Evolutionary conservation across 1,284 basidiomycete genomes (phyloP).

Genomic region (Tilletia setariae): DNA sequence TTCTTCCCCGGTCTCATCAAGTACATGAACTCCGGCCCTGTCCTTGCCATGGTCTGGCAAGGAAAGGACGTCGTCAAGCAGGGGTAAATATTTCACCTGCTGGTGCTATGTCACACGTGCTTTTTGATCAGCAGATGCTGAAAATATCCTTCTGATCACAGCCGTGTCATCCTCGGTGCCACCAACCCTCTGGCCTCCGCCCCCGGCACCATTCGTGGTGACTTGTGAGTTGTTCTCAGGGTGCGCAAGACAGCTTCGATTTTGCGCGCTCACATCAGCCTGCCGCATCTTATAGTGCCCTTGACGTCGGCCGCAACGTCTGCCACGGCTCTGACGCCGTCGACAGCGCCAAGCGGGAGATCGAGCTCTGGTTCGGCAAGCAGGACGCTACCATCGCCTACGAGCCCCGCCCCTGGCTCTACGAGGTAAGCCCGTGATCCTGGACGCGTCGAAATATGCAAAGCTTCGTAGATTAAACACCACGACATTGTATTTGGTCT

Average conservation of each 20-base stretch:
- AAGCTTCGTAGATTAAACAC: too few species aligned
- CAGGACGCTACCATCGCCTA: constrained; percentile 45
- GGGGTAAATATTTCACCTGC: neutral
- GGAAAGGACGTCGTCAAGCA: constrained; percentile 65
- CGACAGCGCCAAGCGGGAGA: constrained; percentile 53
- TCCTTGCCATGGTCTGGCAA: constrained; percentile 95
- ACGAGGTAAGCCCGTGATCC: constrained; percentile 12
- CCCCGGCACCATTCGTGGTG: constrained; percentile 58
- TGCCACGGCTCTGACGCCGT: constrained; percentile 73
- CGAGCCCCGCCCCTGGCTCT: constrained; percentile 10
- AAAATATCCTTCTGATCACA: constrained; percentile 59
- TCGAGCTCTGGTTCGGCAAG: constrained; percentile 54
- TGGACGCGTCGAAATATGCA: too few species aligned
- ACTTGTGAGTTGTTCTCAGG: too few species aligned
- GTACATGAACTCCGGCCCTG: constrained; percentile 83
- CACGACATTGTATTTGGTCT: too few species aligned
- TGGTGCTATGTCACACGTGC: too few species aligned
- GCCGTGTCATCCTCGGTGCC: constrained; percentile 89
- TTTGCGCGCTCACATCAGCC: constrained; percentile 69
- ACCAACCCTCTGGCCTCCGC: constrained; percentile 92
- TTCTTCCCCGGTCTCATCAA: constrained; percentile 54
- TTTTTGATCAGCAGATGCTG: neutral
- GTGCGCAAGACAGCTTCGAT: constrained; percentile 65
- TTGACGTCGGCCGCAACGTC: constrained; percentile 73
- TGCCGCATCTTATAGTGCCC: too few species aligned